Percentiles rank a stretch among this genome's conserved stretches.
These are phyloP conservation scores for Plantago coronopus DNA, from an alignment of 305 asterid species.

Conservation along the genomic window DNA sequence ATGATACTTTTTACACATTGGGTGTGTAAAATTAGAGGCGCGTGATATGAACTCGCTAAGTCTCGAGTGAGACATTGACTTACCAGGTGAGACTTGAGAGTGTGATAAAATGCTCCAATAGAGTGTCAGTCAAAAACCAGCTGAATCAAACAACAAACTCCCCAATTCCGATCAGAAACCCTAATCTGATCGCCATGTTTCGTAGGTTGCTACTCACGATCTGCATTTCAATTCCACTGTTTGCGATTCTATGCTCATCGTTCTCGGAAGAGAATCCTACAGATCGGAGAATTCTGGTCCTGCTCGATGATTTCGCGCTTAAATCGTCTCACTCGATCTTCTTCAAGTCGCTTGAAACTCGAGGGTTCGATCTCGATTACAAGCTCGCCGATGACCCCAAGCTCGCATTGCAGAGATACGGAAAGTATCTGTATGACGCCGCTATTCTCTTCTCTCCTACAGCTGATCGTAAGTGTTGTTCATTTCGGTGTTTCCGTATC, in stretches of 20 bases:
- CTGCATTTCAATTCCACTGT: constrained; percentile 20
- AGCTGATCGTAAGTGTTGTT: constrained; percentile 46
- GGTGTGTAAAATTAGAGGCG: background rate
- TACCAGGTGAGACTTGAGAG: too few species aligned
- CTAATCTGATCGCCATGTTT: constrained; percentile 26
- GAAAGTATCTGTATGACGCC: constrained; percentile 61
- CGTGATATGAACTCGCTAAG: background rate
- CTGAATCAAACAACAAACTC: background rate
- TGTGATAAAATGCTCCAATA: background rate
- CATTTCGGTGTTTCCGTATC: background rate
- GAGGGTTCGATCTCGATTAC: constrained; percentile 62
- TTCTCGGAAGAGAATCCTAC: constrained; percentile 67
- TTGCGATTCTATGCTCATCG: constrained; percentile 36
- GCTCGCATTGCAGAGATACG: constrained; percentile 66
- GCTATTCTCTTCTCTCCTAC: constrained; percentile 64
- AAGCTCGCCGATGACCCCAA: constrained; percentile 76
- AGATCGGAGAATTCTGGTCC: constrained; percentile 62
- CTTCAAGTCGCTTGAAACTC: constrained; percentile 50
- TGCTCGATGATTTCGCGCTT: constrained; percentile 62
- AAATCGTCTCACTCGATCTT: constrained; percentile 69
- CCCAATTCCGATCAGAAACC: constrained; percentile 18
- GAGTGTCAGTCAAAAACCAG: background rate
- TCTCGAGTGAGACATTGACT: background rate
- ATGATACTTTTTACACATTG: too few species aligned
- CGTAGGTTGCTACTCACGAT: constrained; percentile 9